Evolutionary conservation across 345 rosid genomes (phyloP).

Genomic region (Limnanthes douglasii): DNA sequence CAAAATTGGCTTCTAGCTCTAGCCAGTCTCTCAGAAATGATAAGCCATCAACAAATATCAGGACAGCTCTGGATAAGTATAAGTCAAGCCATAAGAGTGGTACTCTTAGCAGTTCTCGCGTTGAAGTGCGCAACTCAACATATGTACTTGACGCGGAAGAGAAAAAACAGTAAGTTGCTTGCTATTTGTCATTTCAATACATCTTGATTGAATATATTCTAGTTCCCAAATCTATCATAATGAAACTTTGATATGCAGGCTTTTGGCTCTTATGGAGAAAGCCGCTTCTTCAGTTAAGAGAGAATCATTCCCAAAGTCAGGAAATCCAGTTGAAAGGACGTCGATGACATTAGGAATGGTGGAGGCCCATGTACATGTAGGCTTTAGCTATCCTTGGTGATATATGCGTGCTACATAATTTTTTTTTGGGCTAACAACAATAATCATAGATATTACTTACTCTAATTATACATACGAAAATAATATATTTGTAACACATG

Average conservation of each 20-base stretch:
- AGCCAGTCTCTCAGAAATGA: conserved; percentile 2
- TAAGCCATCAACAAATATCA: conserved; percentile 1
- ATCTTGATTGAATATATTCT: too few relatives aligned
- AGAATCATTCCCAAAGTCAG: conserved; percentile 13
- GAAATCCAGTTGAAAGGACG: conserved; percentile 18
- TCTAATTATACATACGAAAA: too few relatives aligned
- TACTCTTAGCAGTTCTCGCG: conserved; percentile 1
- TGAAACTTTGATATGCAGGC: conserved; percentile 13
- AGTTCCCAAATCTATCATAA: too few relatives aligned
- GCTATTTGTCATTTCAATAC: background rate
- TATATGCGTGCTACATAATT: too few relatives aligned
- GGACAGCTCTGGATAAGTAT: conserved; percentile 1
- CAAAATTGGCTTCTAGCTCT: too few relatives aligned
- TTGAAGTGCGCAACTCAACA: conserved; percentile 2
- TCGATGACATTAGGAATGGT: conserved; percentile 32
- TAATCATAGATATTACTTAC: too few relatives aligned
- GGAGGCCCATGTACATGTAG: conserved; percentile 36
- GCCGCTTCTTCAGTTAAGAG: conserved; percentile 13
- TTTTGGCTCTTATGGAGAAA: conserved; percentile 16
- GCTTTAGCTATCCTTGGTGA: too few relatives aligned
- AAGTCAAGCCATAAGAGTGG: conserved; percentile 8
- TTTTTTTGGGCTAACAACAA: too few relatives aligned
- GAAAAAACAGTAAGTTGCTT: conserved; percentile 10
- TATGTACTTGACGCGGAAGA: conserved; percentile 5
- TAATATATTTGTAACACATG: too few relatives aligned